Percentiles rank a stretch among this genome's conserved stretches.
phyloP scores from a whole-genome alignment of 179 eudicot genomes.

The Corrigiola litoralis region DNA sequence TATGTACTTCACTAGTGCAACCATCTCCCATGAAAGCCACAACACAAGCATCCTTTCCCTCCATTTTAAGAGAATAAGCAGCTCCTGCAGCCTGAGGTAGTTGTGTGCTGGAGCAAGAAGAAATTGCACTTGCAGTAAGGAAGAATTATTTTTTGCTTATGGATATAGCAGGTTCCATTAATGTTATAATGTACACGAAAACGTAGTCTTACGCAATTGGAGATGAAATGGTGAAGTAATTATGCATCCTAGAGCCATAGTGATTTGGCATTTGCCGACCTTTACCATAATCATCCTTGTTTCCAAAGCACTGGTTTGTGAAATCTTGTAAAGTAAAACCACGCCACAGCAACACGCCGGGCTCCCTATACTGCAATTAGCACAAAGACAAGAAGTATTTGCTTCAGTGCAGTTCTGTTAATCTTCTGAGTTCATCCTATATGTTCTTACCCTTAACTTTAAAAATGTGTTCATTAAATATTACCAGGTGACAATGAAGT shows the following conservation, averaged over 20 bases:
- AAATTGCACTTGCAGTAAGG: neutral
- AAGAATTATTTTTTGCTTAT: neutral
- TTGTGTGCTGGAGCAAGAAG: constrained; percentile 53
- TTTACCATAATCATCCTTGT: constrained; percentile 70
- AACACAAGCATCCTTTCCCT: constrained; percentile 66
- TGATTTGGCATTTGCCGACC: constrained; percentile 95
- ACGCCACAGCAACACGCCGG: constrained; percentile 84
- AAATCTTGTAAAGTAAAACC: constrained; percentile 82
- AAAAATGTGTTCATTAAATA: no score
- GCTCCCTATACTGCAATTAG: constrained; percentile 72
- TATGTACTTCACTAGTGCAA: constrained; percentile 70
- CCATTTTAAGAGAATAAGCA: constrained; percentile 87
- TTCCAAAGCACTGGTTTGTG: constrained; percentile 78
- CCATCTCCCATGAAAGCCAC: constrained; percentile 90
- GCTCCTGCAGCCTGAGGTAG: constrained; percentile 91
- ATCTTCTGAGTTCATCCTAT: no score
- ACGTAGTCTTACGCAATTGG: constrained; percentile 63
- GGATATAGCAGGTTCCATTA: neutral
- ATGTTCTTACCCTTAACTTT: no score
- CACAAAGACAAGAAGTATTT: neutral
- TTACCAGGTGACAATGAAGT: no score
- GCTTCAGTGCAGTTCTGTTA: neutral
- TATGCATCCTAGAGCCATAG: constrained; percentile 72
- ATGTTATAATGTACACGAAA: neutral
- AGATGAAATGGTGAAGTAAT: constrained; percentile 81